These are phyloP conservation scores for Volvariella volvacea DNA, from an alignment of 1,284 basidiomycete species.

Conservation along the genomic window DNA sequence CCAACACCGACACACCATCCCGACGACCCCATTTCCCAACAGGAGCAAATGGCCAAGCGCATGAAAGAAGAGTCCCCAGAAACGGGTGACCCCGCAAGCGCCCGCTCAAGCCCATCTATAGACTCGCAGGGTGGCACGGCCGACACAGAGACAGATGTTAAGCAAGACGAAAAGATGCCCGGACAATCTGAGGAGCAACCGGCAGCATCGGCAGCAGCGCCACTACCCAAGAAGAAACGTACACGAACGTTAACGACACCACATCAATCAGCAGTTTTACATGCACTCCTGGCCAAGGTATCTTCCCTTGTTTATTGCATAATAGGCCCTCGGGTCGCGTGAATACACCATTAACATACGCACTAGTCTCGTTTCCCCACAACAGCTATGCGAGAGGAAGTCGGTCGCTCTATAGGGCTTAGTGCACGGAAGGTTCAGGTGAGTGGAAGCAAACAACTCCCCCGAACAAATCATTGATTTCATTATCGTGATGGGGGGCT, in stretches of 20 bases:
- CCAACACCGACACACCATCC: neutral
- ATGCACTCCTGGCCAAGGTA: slow-evolving; percentile 76
- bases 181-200: slow-evolving; percentile 24
- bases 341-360: neutral
- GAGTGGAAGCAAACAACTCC: slow-evolving; percentile 26
- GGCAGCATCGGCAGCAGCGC: slow-evolving; percentile 18
- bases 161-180: slow-evolving; percentile 10
- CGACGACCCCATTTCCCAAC: neutral
- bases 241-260: slow-evolving; percentile 79
- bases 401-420: slow-evolving; percentile 74
- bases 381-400: slow-evolving; percentile 77
- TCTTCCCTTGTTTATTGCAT: slow-evolving; percentile 11
- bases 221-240: slow-evolving; percentile 63
- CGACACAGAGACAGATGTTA: slow-evolving; percentile 43
- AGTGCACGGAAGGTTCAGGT: slow-evolving; percentile 85
- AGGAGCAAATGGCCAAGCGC: slow-evolving; percentile 28
- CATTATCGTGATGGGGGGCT: neutral
- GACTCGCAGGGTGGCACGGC: slow-evolving; percentile 50
- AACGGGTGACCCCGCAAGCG: slow-evolving; percentile 14
- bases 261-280: slow-evolving; percentile 75
- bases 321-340: neutral
- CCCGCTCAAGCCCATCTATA: slow-evolving; percentile 36
- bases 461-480: slow-evolving; percentile 14
- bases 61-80: slow-evolving; percentile 25
- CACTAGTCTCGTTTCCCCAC: slow-evolving; percentile 77